Base-by-base conservation (phyloP, 441 rosid genomes). In the Adansonia rubrostipa region DNA sequence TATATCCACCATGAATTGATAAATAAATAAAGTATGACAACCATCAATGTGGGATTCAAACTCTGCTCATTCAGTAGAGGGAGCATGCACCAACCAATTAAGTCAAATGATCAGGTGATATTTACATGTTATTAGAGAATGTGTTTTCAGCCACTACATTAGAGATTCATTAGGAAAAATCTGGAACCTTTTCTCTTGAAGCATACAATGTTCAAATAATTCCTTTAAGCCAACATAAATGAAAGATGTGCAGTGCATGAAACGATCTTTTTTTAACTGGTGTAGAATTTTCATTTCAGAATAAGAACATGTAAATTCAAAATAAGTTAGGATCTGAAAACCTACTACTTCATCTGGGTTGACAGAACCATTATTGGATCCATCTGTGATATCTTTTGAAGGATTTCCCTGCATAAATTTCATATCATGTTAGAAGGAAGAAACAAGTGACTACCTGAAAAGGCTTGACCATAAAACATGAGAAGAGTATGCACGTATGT, bases 301-400 rank as follows among this genome's bases (percentile, higher is more conserved):
- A 24, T 24, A 24, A 24, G 28, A 24, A 24, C 28, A 24, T 24
- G 28, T 24, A 24, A 24, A 0, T 24, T 24, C 28, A 67, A 9
- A 6, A 50, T 20, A 6, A 56, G 64, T 68, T 9, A 45, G 77
- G 77, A 76, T 74, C 68, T 45, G 14, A 58, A 79, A 78, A 70
- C 88, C 78, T 82, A 88, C 90, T 79, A 81, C 88, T 40, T 79
- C 91, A 78, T 77, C 85, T 80, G 88, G 92, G 76, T 82, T 81
- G 56, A 75, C 40, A 36, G 87, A 84, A 82, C 77, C 82, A 79
- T 86, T 71, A 73, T 65, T 78, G 54, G 86, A 79, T 71, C 86
- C 86, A 75, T 82, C 84, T 3, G 58, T 73, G 63, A 81, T 73
- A 78, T 79, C 80, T 50, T 80, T 82, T 2, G 84, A 75, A 80